Base-by-base conservation (phyloP, 202 grass and related monocot species). In the Brachypodium distachyon region DNA sequence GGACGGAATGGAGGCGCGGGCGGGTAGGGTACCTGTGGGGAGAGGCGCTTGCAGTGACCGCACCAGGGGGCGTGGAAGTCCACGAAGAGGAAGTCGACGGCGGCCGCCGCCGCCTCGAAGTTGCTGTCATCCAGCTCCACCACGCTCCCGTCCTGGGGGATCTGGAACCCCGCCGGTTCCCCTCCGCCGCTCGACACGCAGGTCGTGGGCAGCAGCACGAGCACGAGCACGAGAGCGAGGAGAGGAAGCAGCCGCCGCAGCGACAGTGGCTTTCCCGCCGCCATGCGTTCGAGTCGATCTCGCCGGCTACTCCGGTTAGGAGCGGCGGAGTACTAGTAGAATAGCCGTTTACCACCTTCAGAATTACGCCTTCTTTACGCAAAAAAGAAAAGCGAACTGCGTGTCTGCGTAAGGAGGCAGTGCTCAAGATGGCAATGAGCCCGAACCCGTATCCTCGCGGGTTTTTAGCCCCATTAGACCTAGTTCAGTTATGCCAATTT, bases 51-150 rank as follows among this genome's bases (percentile, higher is more conserved):
- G 91, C 94, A 97, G 74, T 97, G 94, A 52, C 94, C 94, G n/a
- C 94, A 97, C 94, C 94, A 97, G 7, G 94, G 91, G 1, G 94
- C 94, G 46, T 97, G 93, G 84, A 97, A 97, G 47, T 97, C 91
- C 18, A 97, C 88, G 67, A 97, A 88, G 76, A 97, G 50, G 67
- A 71, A 76, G 41, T 90, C 91, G 59, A 75, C 77, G 53, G 88
- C 26, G 67, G 76, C 76, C 61, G 94, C 59, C n/a, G 90, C 86
- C 54, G 79, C 74, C 50, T 92, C 91, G 51, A 97, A 97, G 83
- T 38, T 94, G 84, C 71, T 70, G 4, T 94, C 94, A 51, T 97
- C 91, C 27, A 97, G 86, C 82, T 97, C 94, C 66, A 93, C 53
- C 52, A 97, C 94, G 27, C 48, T 91, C 48, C 94, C 94, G 21